phyloP scores from a whole-genome alignment of 2,329 filamentous ascomycete genomes.

The Aspergillus sojae region DNA sequence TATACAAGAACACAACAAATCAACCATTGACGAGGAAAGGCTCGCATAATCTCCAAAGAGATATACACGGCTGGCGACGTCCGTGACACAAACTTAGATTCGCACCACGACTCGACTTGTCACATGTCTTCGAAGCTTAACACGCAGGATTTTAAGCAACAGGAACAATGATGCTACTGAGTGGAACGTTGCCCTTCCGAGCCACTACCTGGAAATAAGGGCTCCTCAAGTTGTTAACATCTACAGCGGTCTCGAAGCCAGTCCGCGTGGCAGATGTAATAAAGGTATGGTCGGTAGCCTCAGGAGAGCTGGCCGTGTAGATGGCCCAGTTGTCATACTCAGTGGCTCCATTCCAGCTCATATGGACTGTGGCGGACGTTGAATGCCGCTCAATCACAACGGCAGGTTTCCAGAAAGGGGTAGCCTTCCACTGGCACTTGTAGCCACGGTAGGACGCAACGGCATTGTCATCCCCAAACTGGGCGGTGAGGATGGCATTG shows the following conservation, averaged over 20 bases:
- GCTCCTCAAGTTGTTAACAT: slow-evolving; percentile 18
- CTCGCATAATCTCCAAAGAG: not conserved
- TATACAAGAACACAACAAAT: not conserved
- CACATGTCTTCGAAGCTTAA: slow-evolving; percentile 5
- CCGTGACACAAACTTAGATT: not conserved
- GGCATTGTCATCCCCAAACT: slow-evolving; percentile 34
- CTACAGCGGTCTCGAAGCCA: slow-evolving; percentile 33
- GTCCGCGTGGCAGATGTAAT: slow-evolving; percentile 26
- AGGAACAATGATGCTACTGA: slow-evolving; percentile 25
- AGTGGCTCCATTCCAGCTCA: slow-evolving; percentile 45
- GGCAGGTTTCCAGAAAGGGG: slow-evolving; percentile 32
- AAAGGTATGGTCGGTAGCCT: slow-evolving; percentile 22
- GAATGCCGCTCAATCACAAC: slow-evolving; percentile 21
- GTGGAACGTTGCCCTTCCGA: slow-evolving; percentile 27
- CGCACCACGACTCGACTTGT: not conserved
- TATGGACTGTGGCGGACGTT: slow-evolving; percentile 29
- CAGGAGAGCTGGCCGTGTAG: slow-evolving; percentile 26
- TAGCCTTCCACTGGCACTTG: slow-evolving; percentile 39
- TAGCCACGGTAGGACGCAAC: slow-evolving; percentile 40
- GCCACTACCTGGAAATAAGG: slow-evolving; percentile 34
- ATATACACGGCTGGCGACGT: not conserved
- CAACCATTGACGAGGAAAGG: not conserved
- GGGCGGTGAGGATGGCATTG: slow-evolving; percentile 34
- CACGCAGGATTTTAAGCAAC: not conserved
- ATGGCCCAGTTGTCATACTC: slow-evolving; percentile 42